Conservation (phyloP, 1,284 basidiomycete genomes). For the Porodaedalea pini region DNA sequence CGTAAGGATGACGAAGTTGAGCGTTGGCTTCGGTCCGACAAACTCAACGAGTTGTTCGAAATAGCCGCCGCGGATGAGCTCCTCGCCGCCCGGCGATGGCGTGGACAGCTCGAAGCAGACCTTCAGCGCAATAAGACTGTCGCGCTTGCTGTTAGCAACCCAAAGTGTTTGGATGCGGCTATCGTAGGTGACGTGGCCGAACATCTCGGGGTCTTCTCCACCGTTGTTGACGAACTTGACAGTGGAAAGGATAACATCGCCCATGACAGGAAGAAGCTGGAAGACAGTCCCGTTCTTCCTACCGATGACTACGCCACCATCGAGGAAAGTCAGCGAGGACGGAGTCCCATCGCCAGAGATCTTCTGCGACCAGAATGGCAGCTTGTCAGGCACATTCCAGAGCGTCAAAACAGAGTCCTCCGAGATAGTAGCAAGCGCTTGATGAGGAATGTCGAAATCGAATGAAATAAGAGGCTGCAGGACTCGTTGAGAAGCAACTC, state of each 20-base stretch:
- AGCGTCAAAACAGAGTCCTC: constrained; percentile 73
- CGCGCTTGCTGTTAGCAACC: constrained; percentile 78
- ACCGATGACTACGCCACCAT: constrained; percentile 73
- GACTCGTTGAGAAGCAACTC: constrained; percentile 5
- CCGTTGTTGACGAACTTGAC: constrained; percentile 69
- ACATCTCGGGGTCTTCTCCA: constrained; percentile 74
- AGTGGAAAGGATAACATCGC: constrained; percentile 69
- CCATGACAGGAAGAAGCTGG: constrained; percentile 68
- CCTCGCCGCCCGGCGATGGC: constrained; percentile 50
- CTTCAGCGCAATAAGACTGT: constrained; percentile 76
- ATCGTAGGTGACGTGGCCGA: constrained; percentile 79
- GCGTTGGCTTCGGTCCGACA: constrained; percentile 74
- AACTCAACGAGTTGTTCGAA: constrained; percentile 82
- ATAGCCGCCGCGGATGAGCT: constrained; percentile 50
- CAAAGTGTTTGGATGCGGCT: constrained; percentile 76
- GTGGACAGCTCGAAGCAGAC: constrained; percentile 62
- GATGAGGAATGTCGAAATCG: constrained; percentile 72
- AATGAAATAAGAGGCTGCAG: constrained; percentile 70
- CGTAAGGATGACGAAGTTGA: constrained; percentile 80
- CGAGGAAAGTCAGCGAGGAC: constrained; percentile 76
- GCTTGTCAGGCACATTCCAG: constrained; percentile 72
- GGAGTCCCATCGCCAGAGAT: constrained; percentile 73
- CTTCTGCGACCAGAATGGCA: constrained; percentile 68
- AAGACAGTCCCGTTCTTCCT: constrained; percentile 76
- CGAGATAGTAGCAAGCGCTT: constrained; percentile 72